A percentile compares a stretch with the other conserved stretches of the same genome.
These are phyloP conservation scores for Aspergillus coremiiformis DNA, from an alignment of 495 filamentous ascomycete genomes.

Conservation along the genomic window DNA sequence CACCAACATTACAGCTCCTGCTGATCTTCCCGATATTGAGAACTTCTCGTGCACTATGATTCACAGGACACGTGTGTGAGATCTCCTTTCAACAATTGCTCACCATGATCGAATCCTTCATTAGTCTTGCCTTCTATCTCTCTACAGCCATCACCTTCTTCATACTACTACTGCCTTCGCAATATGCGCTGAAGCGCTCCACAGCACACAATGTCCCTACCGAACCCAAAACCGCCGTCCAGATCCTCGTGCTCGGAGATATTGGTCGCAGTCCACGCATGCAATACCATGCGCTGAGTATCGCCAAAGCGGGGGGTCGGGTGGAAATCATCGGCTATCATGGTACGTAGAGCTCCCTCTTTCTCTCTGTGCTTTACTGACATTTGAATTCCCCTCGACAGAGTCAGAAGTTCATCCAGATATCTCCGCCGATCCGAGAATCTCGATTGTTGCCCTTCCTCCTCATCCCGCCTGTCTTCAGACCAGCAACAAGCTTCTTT, in stretches of 20 bases:
- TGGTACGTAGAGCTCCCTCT: conserved; percentile 44
- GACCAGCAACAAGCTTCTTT: conserved; percentile 65
- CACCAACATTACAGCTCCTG: not conserved
- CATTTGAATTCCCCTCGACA: conserved; percentile 16
- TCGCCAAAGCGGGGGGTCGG: conserved; percentile 71
- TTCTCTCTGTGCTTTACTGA: not conserved
- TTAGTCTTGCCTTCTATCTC: conserved; percentile 39
- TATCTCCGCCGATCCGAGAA: conserved; percentile 53
- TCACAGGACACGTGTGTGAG: too few relatives aligned
- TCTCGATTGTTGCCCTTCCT: conserved; percentile 60
- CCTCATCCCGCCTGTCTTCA: conserved; percentile 54
- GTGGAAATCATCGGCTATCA: conserved; percentile 86
- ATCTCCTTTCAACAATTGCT: not conserved
- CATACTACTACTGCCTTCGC: conserved; percentile 45
- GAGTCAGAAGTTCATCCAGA: conserved; percentile 71
- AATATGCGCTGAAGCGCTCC: conserved; percentile 30
- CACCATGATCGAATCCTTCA: conserved; percentile 36
- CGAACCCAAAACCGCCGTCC: conserved; percentile 42
- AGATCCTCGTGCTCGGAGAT: conserved; percentile 95
- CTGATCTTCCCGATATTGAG: not conserved
- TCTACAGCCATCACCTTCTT: conserved; percentile 45
- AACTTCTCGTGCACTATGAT: not conserved
- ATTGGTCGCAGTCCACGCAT: conserved; percentile 95
- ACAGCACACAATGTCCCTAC: conserved; percentile 6
- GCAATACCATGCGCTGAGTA: conserved; percentile 95